These are phyloP conservation scores for Agapanthus africanus DNA, from an alignment of 106 monocot genomes.

Conservation along the genomic window DNA sequence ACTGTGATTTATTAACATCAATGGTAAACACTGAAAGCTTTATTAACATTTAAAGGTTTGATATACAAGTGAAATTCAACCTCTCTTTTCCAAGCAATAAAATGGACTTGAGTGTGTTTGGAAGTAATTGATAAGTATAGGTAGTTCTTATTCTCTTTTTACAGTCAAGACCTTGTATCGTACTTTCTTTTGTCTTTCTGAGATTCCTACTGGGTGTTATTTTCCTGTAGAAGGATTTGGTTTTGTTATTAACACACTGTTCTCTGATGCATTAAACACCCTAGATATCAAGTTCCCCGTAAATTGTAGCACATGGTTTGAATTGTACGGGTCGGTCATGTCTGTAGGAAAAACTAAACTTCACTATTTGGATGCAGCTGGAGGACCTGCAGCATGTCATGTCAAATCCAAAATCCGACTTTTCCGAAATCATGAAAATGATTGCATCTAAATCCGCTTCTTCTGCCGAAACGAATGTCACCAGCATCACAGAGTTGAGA, in stretches of 20 bases:
- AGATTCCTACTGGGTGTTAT: too few relatives aligned
- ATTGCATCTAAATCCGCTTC: slow-evolving; percentile 16
- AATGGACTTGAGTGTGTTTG: neutral
- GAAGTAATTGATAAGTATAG: too few relatives aligned
- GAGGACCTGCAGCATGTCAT: slow-evolving; percentile 77
- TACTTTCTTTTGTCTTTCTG: too few relatives aligned
- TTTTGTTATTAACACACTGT: neutral
- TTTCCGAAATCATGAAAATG: slow-evolving; percentile 58
- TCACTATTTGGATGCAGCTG: slow-evolving; percentile 42
- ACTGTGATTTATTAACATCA: too few relatives aligned
- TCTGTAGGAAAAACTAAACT: neutral
- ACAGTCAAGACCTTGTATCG: neutral
- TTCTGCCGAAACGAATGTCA: neutral
- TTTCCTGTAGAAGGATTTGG: neutral
- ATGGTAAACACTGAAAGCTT: too few relatives aligned
- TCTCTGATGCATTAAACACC: too few relatives aligned
- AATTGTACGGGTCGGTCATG: neutral
- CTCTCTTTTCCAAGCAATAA: neutral
- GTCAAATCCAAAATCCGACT: slow-evolving; percentile 34
- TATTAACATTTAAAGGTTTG: too few relatives aligned
- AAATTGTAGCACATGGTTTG: too few relatives aligned
- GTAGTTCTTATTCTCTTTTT: neutral
- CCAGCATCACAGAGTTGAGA: slow-evolving; percentile 8
- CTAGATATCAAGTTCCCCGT: too few relatives aligned
- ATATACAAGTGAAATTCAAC: too few relatives aligned